phyloP scores from a whole-genome alignment of 2,329 filamentous ascomycete species.

The Calonectria pteridis region DNA sequence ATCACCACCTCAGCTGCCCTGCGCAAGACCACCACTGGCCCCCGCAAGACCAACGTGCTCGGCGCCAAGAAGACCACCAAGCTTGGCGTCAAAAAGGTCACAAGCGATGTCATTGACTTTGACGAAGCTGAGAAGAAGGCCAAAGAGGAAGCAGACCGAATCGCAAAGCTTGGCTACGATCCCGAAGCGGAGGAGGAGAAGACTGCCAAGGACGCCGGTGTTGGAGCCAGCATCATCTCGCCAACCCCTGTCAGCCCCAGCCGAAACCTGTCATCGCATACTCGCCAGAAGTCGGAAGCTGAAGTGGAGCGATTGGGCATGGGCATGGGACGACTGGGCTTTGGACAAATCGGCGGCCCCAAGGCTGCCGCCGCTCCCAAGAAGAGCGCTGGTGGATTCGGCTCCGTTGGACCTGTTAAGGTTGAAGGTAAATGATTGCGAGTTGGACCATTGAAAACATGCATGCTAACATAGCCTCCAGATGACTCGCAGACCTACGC shows the following conservation, averaged over 20 bases:
- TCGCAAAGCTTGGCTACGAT: constrained; percentile 95
- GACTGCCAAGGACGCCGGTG: constrained; percentile 57
- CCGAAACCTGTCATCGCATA: constrained; percentile 67
- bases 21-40: constrained; percentile 78
- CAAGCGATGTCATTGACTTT: constrained; percentile 87
- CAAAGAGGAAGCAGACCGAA: constrained; percentile 95
- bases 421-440: constrained; percentile 69
- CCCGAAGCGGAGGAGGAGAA: constrained; percentile 83
- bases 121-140: constrained; percentile 97
- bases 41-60: constrained; percentile 87
- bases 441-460: neutral
- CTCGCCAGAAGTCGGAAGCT: constrained; percentile 73
- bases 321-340: constrained; percentile 87
- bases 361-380: constrained; percentile 69
- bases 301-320: constrained; percentile 93
- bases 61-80: constrained; percentile 86
- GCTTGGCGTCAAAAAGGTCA: constrained; percentile 93
- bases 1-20: constrained; percentile 85
- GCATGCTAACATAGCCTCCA: constrained; percentile 44
- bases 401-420: constrained; percentile 83
- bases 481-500: constrained; percentile 87
- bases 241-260: constrained; percentile 81
- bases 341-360: constrained; percentile 82
- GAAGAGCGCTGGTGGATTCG: constrained; percentile 88
- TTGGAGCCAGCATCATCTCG: constrained; percentile 73